Percentiles rank a stretch among this genome's conserved stretches.
Evolutionary conservation across 768 basidiomycete genomes (phyloP).

Genomic region (Suillus subaureus): DNA sequence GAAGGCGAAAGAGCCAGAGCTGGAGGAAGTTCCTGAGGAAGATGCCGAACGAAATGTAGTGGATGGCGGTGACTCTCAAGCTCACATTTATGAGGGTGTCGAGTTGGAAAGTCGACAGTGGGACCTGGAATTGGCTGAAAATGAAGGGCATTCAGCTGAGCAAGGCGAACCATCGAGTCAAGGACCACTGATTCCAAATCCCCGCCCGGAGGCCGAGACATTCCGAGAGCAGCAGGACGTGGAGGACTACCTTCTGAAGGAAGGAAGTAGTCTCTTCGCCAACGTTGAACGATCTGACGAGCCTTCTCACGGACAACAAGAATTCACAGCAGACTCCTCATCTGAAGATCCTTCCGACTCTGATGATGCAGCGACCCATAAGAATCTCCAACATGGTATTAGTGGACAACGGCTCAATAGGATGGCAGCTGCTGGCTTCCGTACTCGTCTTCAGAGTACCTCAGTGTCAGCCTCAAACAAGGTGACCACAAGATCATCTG

Average conservation of each 20-base stretch:
- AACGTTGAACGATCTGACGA: neutral
- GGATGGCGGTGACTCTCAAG: neutral
- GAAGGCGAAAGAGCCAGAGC: slow-evolving; percentile 8
- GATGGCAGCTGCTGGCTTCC: slow-evolving; percentile 15
- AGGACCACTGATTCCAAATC: neutral
- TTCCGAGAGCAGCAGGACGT: slow-evolving; percentile 26
- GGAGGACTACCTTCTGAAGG: slow-evolving; percentile 24
- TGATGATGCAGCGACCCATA: slow-evolving; percentile 33
- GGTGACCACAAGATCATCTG: neutral
- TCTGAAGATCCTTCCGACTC: slow-evolving; percentile 25
- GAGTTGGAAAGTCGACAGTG: neutral
- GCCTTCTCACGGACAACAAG: neutral
- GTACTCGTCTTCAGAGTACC: neutral
- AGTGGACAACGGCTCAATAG: slow-evolving; percentile 18
- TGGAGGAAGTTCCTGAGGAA: slow-evolving; percentile 16
- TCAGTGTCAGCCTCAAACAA: neutral
- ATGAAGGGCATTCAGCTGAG: neutral
- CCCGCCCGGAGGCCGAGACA: slow-evolving; percentile 12
- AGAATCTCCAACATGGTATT: slow-evolving; percentile 8
- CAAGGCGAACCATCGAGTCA: neutral
- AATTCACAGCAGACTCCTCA: slow-evolving; percentile 1
- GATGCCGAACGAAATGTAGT: neutral
- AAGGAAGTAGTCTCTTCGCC: neutral
- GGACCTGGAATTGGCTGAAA: neutral
- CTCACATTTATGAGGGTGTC: neutral